Evolutionary conservation across 805 yeast genomes (phyloP).

Genomic region (Yarrowia sp.): DNA sequence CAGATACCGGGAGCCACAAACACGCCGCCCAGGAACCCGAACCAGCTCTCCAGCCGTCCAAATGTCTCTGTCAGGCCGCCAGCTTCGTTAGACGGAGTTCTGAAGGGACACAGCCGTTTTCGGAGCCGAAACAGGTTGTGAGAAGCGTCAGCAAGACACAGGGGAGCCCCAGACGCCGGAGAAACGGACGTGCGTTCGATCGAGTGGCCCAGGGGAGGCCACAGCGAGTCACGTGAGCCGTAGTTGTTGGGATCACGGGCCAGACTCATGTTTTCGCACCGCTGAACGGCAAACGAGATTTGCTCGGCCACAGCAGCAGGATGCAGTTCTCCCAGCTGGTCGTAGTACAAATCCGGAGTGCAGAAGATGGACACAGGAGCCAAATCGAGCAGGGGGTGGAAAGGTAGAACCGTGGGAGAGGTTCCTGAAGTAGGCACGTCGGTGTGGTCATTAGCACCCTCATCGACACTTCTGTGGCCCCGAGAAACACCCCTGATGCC

Average conservation of each 20-base stretch:
- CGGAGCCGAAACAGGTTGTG: slow-evolving; percentile 17
- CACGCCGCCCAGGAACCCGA: slow-evolving; percentile 9
- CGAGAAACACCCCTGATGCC: too few species aligned
- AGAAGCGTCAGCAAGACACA: slow-evolving; percentile 15
- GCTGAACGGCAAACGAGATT: slow-evolving; percentile 20
- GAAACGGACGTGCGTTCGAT: slow-evolving; percentile 9
- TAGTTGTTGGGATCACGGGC: neutral
- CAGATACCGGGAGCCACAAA: slow-evolving; percentile 14
- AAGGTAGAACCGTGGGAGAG: neutral
- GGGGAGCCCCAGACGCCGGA: slow-evolving; percentile 1
- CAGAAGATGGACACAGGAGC: slow-evolving; percentile 22
- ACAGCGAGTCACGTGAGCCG: slow-evolving; percentile 9
- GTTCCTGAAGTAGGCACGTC: neutral
- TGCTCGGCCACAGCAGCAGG: slow-evolving; percentile 15
- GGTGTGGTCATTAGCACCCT: too few species aligned
- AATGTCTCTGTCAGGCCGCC: slow-evolving; percentile 25
- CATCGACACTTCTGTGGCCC: too few species aligned
- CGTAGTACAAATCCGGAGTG: slow-evolving; percentile 25
- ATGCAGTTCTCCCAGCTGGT: slow-evolving; percentile 12
- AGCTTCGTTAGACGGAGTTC: slow-evolving; percentile 9
- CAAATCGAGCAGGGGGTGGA: neutral
- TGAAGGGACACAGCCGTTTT: slow-evolving; percentile 22
- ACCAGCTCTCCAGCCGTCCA: slow-evolving; percentile 17
- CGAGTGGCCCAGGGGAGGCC: slow-evolving; percentile 29
- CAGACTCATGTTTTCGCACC: slow-evolving; percentile 13